These are phyloP conservation scores for Beta macrorhiza DNA, from an alignment of 179 eudicot genomes.

Conservation along the genomic window DNA sequence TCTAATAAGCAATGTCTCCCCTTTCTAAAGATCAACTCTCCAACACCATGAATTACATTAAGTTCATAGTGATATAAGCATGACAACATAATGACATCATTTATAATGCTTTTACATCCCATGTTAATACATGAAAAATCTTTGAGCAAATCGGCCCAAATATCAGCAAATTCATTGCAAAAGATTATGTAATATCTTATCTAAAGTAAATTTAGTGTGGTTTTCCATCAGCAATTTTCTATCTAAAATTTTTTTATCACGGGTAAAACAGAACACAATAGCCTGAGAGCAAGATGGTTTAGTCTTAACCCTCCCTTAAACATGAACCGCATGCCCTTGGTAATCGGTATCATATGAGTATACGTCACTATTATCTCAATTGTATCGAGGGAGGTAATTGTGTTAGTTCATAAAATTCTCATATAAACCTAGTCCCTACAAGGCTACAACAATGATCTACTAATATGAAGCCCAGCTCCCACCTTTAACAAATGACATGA, in stretches of 20 bases:
- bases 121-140: not conserved
- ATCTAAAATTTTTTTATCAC: not conserved
- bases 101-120: not conserved
- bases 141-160: not conserved
- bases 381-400: not conserved
- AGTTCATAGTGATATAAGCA: not conserved
- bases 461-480: not conserved
- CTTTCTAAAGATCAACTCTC: too few relatives aligned
- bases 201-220: not conserved
- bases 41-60: not conserved
- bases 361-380: not conserved
- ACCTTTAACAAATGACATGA: constrained; percentile 1
- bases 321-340: not conserved
- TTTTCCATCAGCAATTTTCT: not conserved
- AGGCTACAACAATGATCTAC: not conserved
- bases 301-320: not conserved
- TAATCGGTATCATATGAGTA: not conserved
- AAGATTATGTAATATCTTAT: not conserved
- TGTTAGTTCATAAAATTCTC: not conserved
- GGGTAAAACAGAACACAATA: not conserved
- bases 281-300: not conserved
- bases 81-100: not conserved
- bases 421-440: not conserved
- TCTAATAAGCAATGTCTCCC: not conserved
- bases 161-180: not conserved